Percentiles rank a stretch among this genome's conserved stretches.
These are phyloP conservation scores for Lichtheimia hyalospora DNA, from an alignment of 371 early-diverging fungal genomes.

Conservation along the genomic window DNA sequence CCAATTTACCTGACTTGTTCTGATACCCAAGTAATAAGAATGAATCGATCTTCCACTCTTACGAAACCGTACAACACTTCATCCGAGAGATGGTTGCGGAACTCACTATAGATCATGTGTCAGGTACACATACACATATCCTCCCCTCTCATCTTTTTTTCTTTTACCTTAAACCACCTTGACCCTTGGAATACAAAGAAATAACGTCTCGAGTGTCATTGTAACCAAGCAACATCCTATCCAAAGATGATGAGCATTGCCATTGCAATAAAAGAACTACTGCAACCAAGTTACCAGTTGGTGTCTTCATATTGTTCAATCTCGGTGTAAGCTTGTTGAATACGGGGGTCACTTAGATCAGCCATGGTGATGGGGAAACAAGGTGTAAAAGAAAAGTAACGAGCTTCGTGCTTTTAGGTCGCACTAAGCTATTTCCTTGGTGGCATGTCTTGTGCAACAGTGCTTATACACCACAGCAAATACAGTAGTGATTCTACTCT, in stretches of 20 bases:
- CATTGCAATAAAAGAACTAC: too few species aligned
- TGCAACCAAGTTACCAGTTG: conserved; percentile 43
- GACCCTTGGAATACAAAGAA: conserved; percentile 62
- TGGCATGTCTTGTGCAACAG: conserved; percentile 1
- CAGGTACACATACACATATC: neutral
- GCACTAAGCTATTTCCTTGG: neutral
- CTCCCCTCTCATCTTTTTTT: neutral
- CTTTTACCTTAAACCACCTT: conserved; percentile 52
- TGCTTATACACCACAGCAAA: neutral
- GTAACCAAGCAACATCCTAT: conserved; percentile 72
- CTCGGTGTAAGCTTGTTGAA: conserved; percentile 60
- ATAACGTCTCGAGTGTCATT: conserved; percentile 68
- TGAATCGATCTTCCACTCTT: conserved; percentile 60
- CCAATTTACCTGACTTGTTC: conserved; percentile 63
- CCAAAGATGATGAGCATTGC: neutral
- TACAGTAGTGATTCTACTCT: too few species aligned
- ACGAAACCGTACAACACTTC: conserved; percentile 70
- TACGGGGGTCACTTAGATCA: conserved; percentile 68
- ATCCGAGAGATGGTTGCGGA: conserved; percentile 56
- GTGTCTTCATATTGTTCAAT: conserved; percentile 55
- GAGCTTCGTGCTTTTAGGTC: neutral
- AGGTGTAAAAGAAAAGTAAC: conserved; percentile 9
- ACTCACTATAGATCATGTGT: conserved; percentile 36
- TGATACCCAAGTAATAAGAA: conserved; percentile 66
- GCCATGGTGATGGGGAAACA: conserved; percentile 53